Base-by-base conservation (phyloP, 2,329 filamentous ascomycete species). In the Fusarium xylarioides region DNA sequence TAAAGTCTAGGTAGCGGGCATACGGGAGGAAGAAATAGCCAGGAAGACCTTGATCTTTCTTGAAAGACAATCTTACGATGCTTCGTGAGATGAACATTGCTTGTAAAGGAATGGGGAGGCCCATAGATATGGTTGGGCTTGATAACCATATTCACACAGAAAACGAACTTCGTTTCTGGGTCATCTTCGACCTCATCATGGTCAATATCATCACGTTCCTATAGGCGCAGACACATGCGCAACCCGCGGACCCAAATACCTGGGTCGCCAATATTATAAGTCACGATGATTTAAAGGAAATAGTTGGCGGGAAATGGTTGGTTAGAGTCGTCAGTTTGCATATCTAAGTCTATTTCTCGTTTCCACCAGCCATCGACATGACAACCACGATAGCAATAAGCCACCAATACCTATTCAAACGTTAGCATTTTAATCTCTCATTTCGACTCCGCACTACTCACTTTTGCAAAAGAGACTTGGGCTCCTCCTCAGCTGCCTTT, bases 401-500 rank as follows among this genome's bases (percentile, higher is more conserved):
- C 90, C 90, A 92, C 91, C 91, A 92, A 79, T 92, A 92, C 80
- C 89, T 91, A 73, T 57, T 62, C 32, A 52, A 63, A 32, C 32
- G 78, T 85, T 80, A 86, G 83, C 78, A 79, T 65, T 63, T 37
- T 16, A 21, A 38, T 32, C 46, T 32, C 52, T 21, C 35, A 21
- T 16, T n/a, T 54, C 15, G 18, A 10, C 10, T 28, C 14, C 11
- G 26, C 32, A 28, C 15, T 35, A 85, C 87, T 76, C 84, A 92
- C 90, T 91, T 92, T 81, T 92, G 90, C 63, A 92, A 79, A 70
- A 92, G 85, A 4, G 87, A 86, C 86, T 91, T 92, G 83, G 92
- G 89, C 61, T 81, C 82, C 77, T 86, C 86, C 69, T 85, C 84
- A 62, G 82, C 86, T 46, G 86, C 86, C 80, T 88, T 85, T 82